These are phyloP conservation scores for Aurifilum marmelostoma DNA, from an alignment of 2,329 filamentous ascomycete species.

Conservation along the genomic window DNA sequence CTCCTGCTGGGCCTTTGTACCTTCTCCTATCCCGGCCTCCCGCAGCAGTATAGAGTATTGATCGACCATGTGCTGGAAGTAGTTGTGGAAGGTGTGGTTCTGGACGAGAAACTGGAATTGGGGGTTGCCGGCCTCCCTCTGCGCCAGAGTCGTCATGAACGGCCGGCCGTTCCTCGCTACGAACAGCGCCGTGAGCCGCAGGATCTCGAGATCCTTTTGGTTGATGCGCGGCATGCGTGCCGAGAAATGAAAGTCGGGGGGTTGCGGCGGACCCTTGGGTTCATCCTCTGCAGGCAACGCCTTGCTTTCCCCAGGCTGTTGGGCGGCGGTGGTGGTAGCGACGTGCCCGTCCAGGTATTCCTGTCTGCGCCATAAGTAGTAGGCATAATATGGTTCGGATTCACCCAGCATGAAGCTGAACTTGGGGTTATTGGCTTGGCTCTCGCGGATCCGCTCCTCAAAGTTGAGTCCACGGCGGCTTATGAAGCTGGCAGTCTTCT, in stretches of 20 bases:
- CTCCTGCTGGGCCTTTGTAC: slow-evolving; percentile 70
- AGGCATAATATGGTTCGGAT: slow-evolving; percentile 82
- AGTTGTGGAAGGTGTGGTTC: slow-evolving; percentile 95
- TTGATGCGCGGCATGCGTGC: slow-evolving; percentile 97
- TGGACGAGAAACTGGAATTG: slow-evolving; percentile 96
- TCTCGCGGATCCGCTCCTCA: slow-evolving; percentile 83
- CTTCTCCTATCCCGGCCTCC: slow-evolving; percentile 67
- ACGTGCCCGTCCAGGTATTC: slow-evolving; percentile 86
- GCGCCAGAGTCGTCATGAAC: slow-evolving; percentile 87
- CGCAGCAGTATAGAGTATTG: slow-evolving; percentile 85
- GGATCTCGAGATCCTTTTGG: slow-evolving; percentile 81
- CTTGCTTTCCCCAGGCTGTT: slow-evolving; percentile 62
- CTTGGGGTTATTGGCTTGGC: slow-evolving; percentile 82
- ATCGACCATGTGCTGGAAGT: slow-evolving; percentile 89
- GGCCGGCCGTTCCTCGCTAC: slow-evolving; percentile 90
- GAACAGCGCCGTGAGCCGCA: slow-evolving; percentile 82
- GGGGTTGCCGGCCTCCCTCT: slow-evolving; percentile 85
- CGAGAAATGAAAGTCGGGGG: slow-evolving; percentile 87
- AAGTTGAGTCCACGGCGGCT: slow-evolving; percentile 70
- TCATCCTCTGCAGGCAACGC: slow-evolving; percentile 61
- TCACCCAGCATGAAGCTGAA: slow-evolving; percentile 86
- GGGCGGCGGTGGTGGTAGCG: slow-evolving; percentile 75
- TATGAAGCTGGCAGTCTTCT: slow-evolving; percentile 94
- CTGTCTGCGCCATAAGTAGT: slow-evolving; percentile 86
- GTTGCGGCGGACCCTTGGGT: slow-evolving; percentile 81